Evolutionary conservation across 768 basidiomycete species (phyloP), one percentile per base, ranked within the genome.

Genomic region (Mycena galericulata): DNA sequence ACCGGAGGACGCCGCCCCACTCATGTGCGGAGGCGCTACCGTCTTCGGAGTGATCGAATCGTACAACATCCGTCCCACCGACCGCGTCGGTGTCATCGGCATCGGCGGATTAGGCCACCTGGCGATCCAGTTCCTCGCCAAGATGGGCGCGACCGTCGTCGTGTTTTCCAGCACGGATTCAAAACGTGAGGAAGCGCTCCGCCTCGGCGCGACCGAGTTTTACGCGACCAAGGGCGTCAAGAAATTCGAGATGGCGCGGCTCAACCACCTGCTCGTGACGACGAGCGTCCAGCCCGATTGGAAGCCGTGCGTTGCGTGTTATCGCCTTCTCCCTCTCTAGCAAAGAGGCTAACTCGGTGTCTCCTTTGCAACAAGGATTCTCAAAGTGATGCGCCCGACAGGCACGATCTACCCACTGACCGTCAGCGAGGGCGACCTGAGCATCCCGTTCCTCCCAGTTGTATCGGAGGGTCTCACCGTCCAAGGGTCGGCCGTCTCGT

Each of bases 91-190:
- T 0, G 61, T 81, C 2, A 67, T 81, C 4, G 81, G 79, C 0
- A 9, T 83, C 26, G 81, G 82, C 2, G 81, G 81, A 7, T 75
- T 82, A 18, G 80, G 81, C 10, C 81, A 82, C 46, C 78, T 82
- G 34, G 79, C 78, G 8, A 76, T 82, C 40, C 79, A 81, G 46
- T 82, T 82, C 64, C 79, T 81, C 4, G 66, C 77, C 36, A 83
- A 80, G 70, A 82, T 82, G 80, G 81, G 81, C 9, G 79, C 79
- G 17, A 75, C 77, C 7, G 82, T 82, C 5, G 76, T 81, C 57
- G 82, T 77, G 3, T 78, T 82, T 22, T 82, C 80, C 14, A 55
- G 76, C 30, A 76, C 79, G 1, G 76, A 82, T 3, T 55, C 41
- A 22, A 83, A 82, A 59, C 76, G 43, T 36, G 75, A 76, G 20